Base-by-base conservation (phyloP, 345 rosid species). In the Populus davidiana region DNA sequence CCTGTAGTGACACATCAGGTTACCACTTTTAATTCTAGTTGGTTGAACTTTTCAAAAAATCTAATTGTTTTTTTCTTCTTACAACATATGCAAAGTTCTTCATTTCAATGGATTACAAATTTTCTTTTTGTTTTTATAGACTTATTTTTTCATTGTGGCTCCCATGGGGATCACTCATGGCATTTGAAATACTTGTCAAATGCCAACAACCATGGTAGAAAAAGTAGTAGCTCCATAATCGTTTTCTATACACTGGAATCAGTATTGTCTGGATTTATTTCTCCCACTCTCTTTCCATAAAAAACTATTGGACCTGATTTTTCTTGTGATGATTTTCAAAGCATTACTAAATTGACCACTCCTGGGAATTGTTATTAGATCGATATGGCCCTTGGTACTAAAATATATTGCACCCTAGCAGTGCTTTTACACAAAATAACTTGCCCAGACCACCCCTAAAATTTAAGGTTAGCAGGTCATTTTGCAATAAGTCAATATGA, bases 1-100 rank as follows among this genome's bases (percentile, higher is more conserved):
- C 79, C 91, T 85, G 85, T 81, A 78, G 59, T 17, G 43, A n/a
- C 73, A 67, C 38, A 44, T n/a, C 25, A 41, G 11, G 64, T 39
- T 39, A 52, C 20, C 20, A 59, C 14, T 52, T 52, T 33, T 31
- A 73, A 29, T 54, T n/a, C 63, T 38, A 23, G 54, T 25, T 4
- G 35, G 54, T 23, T 23, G 38, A 61, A 25, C 67, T 73, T 38
- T 23, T 33, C 35, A 23, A 39, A 73, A 73, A 25, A 61, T 7
- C 68, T 49, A 39, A 13, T 43, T 11, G 47, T 23, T 11, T 59
- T 56, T 52, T 8, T 59, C 5, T 59, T 27, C 14, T n/a, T 8
- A 59, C 20, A 52, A 52, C 23, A 59, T 59, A 59, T 23, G 6
- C 63, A 59, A 13, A 56, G 63, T 11, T 59, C n/a, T 59, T 23